Base-by-base conservation (phyloP, 768 basidiomycete species). In the Lentinula edodes region DNA sequence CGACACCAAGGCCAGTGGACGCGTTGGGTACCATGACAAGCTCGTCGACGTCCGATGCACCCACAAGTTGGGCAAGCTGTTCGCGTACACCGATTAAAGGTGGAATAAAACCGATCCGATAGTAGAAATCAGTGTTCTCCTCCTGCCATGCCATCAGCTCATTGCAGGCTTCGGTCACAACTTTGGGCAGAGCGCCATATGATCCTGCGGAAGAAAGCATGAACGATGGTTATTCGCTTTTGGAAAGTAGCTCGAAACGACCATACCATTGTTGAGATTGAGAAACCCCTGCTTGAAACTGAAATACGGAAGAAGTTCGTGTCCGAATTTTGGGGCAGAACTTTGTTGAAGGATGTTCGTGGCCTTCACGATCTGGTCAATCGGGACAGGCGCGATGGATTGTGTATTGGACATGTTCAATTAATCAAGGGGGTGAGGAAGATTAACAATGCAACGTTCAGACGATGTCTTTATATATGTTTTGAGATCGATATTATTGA, bases 1-100 rank as follows among this genome's bases (percentile, higher is more conserved):
- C 74, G 10, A 85, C 89, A 65, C 86, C 85, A 35, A 93, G 64
- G 3, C 83, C 89, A 63, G 82, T 77, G 0, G 86, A 86, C 0
- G 88, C 80, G 64, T 90, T 90, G 0, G 79, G 71, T 0, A 87
- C 80, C 9, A 85, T 72, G 23, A 88, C 83, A 18, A 82, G 74
- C 65, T 89, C 88, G 52, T 86, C 80, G 45, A 56, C 38, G 12
- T 66, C 68, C 0, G 80, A 67, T 0, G 80, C 76, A 0, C 80
- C 81, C 9, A 85, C 78, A 13, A 89, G 72, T 36, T 80, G 65
- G 0, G 87, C 84, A 3, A 88, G 66, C 57, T 77, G 73, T 63
- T 73, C 71, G 54, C 85, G 80, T 23, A 72, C 76, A 23, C 72
- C 71, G 2, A 66, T 66, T 48, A 84, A 69, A 65, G 76, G 62